Evolutionary conservation across 164 flowering plant genomes (phyloP).

Genomic region (Hamamelis virginiana): DNA sequence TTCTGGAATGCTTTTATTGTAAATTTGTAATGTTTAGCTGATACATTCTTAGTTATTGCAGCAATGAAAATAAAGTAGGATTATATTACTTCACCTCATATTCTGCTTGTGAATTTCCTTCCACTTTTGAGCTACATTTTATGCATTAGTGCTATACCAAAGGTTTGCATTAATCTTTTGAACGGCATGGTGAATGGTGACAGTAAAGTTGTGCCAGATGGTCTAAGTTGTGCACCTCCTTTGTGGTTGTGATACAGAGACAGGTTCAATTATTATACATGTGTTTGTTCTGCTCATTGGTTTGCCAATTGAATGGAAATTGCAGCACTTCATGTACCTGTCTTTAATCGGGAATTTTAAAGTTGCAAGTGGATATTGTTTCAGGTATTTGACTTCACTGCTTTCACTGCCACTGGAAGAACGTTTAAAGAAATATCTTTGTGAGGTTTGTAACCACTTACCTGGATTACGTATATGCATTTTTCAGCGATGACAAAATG

Average conservation of each 20-base stretch:
- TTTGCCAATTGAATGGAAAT: background rate
- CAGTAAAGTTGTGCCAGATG: background rate
- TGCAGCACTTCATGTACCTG: background rate
- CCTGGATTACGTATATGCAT: background rate
- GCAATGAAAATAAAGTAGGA: no score
- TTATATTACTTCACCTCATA: no score
- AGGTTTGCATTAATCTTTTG: background rate
- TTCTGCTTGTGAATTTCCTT: no score
- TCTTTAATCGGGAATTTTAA: background rate
- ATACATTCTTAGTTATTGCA: no score
- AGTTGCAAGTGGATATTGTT: slow-evolving; percentile 12
- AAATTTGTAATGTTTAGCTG: no score
- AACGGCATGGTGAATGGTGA: background rate
- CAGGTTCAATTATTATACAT: no score
- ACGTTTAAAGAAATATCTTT: slow-evolving; percentile 45
- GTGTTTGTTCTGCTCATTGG: background rate
- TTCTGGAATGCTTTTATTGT: no score
- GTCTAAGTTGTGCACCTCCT: background rate
- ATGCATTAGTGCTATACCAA: no score
- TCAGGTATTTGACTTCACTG: slow-evolving; percentile 52
- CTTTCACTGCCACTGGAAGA: slow-evolving; percentile 67
- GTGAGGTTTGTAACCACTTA: slow-evolving; percentile 54
- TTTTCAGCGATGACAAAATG: background rate
- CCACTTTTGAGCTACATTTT: no score
- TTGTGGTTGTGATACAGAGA: no score